Percentiles rank a stretch among this genome's conserved stretches.
Evolutionary conservation across 805 yeast genomes (phyloP).

Genomic region (Wickerhamiella alocasiicola): DNA sequence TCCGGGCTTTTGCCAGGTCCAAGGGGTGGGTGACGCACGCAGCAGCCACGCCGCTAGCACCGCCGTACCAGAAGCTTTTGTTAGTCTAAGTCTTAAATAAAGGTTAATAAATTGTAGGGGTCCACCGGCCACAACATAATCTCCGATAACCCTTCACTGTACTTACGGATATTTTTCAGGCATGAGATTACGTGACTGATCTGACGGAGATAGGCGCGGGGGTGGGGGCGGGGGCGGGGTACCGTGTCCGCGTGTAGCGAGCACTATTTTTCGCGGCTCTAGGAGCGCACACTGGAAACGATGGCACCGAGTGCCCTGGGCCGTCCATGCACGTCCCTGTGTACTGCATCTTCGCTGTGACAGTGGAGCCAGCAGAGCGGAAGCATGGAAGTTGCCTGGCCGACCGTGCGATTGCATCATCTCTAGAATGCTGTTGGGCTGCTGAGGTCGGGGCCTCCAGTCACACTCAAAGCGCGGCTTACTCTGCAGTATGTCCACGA

Average conservation of each 20-base stretch:
- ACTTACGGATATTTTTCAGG: slow-evolving; percentile 23
- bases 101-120: neutral
- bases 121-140: too few species aligned
- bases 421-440: too few species aligned
- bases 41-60: slow-evolving; percentile 32
- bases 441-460: too few species aligned
- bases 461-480: too few species aligned
- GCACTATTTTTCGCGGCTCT: neutral
- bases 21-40: slow-evolving; percentile 51
- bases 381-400: too few species aligned
- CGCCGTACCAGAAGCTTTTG: slow-evolving; percentile 34
- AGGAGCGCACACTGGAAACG: too few species aligned
- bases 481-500: too few species aligned
- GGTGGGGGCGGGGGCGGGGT: neutral
- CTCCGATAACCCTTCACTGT: neutral
- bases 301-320: too few species aligned
- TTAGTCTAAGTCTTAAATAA: slow-evolving; percentile 7
- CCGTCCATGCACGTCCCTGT: too few species aligned
- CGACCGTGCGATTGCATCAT: too few species aligned
- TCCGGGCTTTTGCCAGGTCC: slow-evolving; percentile 74
- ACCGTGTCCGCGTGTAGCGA: neutral
- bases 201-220: neutral
- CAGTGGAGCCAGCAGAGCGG: too few species aligned
- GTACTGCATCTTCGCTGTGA: too few species aligned
- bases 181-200: neutral